A percentile compares a stretch with the other conserved stretches of the same genome.
These are phyloP conservation scores for Gremmenia infestans DNA, from an alignment of 2,329 filamentous ascomycete genomes.

Conservation along the genomic window DNA sequence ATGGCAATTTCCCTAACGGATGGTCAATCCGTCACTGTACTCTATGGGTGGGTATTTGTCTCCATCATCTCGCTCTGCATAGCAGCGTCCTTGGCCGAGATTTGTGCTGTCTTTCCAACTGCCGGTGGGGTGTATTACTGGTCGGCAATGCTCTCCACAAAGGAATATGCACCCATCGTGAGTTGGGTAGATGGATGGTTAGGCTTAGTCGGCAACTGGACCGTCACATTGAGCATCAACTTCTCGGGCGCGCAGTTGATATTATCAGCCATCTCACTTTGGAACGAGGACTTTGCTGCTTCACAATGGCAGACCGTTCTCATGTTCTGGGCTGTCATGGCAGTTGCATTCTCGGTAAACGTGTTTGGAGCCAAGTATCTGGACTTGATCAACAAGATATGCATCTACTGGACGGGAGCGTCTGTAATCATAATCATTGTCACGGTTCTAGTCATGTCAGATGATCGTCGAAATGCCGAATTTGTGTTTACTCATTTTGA, in stretches of 20 bases:
- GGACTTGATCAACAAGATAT: constrained; percentile 66
- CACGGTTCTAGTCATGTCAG: constrained; percentile 50
- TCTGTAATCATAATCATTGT: constrained; percentile 66
- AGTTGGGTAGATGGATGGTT: constrained; percentile 69
- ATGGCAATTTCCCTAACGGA: constrained; percentile 64
- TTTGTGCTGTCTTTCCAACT: constrained; percentile 64
- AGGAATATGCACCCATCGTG: constrained; percentile 60
- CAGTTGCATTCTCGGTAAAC: constrained; percentile 59
- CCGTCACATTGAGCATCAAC: constrained; percentile 58
- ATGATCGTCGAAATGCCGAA: constrained; percentile 49
- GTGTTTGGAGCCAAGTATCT: constrained; percentile 57
- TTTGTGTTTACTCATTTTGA: constrained; percentile 68
- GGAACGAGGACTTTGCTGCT: constrained; percentile 63
- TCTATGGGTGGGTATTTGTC: constrained; percentile 66
- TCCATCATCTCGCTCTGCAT: constrained; percentile 59
- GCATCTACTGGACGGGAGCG: constrained; percentile 66
- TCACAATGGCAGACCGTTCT: constrained; percentile 66
- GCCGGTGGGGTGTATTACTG: constrained; percentile 68
- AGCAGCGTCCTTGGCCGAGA: constrained; percentile 62
- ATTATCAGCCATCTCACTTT: constrained; percentile 62
- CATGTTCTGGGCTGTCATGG: constrained; percentile 67
- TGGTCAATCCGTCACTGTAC: constrained; percentile 62
- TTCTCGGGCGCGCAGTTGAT: constrained; percentile 67
- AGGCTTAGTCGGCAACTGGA: constrained; percentile 71
- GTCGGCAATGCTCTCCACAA: constrained; percentile 63